Conservation (phyloP, 257 asterid species). For the Solanum habrochaites region DNA sequence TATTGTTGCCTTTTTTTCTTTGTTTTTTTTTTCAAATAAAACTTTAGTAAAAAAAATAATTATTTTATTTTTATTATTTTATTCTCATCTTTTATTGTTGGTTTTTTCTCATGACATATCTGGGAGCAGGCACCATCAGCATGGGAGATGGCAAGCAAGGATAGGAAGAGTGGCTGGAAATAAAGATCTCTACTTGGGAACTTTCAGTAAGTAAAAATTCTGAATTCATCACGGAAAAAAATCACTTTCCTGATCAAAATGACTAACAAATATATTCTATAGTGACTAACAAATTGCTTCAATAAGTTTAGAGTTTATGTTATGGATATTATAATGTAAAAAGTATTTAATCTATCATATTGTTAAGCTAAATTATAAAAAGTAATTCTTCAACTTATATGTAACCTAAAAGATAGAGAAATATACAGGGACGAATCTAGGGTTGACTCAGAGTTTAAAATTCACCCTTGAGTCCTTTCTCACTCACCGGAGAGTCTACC, state of each 20-base stretch:
- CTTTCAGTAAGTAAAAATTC: slow-evolving; percentile 45
- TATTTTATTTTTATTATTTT: neutral
- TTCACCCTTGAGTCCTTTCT: neutral
- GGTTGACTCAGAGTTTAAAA: neutral
- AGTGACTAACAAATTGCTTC: neutral
- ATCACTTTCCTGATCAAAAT: neutral
- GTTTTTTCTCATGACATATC: slow-evolving; percentile 3
- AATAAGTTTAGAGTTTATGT: neutral
- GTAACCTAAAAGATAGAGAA: neutral
- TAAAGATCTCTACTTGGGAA: slow-evolving; percentile 89
- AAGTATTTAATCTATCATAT: neutral
- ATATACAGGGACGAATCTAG: neutral
- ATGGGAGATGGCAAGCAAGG: slow-evolving; percentile 95
- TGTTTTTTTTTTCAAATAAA: neutral
- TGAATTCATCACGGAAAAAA: neutral
- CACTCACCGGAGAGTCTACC: neutral
- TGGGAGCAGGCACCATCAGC: slow-evolving; percentile 79
- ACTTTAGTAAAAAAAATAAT: neutral
- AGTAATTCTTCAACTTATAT: neutral
- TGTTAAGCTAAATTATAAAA: neutral
- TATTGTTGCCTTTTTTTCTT: neutral
- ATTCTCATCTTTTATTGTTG: neutral
- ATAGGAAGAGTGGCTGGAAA: slow-evolving; percentile 95
- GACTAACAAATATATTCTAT: neutral
- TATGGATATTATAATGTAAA: neutral